A percentile compares a stretch with the other conserved stretches of the same genome.
Conservation (phyloP, 805 yeast genomes). For the Komagataella pseudopastoris region DNA sequence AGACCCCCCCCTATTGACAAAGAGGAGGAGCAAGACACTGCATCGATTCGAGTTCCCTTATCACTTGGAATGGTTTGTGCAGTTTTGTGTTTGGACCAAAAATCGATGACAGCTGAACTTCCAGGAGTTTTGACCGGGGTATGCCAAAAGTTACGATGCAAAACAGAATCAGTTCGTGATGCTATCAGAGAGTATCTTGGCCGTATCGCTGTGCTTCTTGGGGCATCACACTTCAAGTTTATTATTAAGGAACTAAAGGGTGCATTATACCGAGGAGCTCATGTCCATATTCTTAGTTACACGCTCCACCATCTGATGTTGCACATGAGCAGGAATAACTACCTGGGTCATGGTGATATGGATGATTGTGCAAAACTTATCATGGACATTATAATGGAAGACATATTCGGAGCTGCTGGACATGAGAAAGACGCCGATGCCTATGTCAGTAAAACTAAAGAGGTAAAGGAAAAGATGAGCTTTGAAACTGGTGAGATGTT, state of each 20-base stretch:
- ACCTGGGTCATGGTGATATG: slow-evolving; percentile 54
- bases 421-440: slow-evolving; percentile 93
- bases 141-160: slow-evolving; percentile 80
- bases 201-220: slow-evolving; percentile 48
- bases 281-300: slow-evolving; percentile 82
- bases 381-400: slow-evolving; percentile 76
- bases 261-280: slow-evolving; percentile 82
- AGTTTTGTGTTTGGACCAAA: slow-evolving; percentile 46
- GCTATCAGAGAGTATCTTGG: slow-evolving; percentile 67
- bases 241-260: slow-evolving; percentile 64
- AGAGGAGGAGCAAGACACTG: slow-evolving; percentile 70
- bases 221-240: slow-evolving; percentile 61
- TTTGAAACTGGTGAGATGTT: slow-evolving; percentile 76
- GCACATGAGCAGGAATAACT: slow-evolving; percentile 23
- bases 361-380: slow-evolving; percentile 49
- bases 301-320: slow-evolving; percentile 68
- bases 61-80: slow-evolving; percentile 70
- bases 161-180: slow-evolving; percentile 82
- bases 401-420: slow-evolving; percentile 82
- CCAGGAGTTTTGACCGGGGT: slow-evolving; percentile 77
- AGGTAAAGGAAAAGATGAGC: slow-evolving; percentile 81
- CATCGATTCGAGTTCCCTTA: slow-evolving; percentile 61
- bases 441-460: slow-evolving; percentile 74
- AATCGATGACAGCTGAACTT: slow-evolving; percentile 39
- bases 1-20: slow-evolving; percentile 46